Evolutionary conservation across 768 basidiomycete species (phyloP).

Genomic region (Agrocybe praecox): DNA sequence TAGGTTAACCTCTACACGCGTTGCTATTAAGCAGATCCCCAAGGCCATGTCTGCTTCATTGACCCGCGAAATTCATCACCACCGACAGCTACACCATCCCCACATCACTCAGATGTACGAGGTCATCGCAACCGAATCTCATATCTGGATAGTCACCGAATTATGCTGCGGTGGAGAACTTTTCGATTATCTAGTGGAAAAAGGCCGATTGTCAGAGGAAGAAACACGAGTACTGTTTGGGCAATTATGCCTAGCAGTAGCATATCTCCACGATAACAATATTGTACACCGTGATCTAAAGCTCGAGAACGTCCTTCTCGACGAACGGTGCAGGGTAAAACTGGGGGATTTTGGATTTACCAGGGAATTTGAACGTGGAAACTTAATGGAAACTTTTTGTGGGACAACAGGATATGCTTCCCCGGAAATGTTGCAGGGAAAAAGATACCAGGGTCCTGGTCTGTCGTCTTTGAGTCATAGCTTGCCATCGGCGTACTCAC

Average conservation of each 20-base stretch:
- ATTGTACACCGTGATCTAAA: constrained; percentile 98
- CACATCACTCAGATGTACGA: constrained; percentile 96
- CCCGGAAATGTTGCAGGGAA: constrained; percentile 88
- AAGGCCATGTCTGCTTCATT: constrained; percentile 90
- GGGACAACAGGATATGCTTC: constrained; percentile 94
- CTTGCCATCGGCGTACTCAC: constrained; percentile 12
- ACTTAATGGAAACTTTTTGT: constrained; percentile 89
- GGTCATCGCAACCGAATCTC: constrained; percentile 94
- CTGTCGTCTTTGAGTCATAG: constrained; percentile 23
- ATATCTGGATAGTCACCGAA: constrained; percentile 97
- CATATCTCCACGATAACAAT: constrained; percentile 88
- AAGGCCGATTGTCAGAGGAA: constrained; percentile 81
- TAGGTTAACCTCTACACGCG: constrained; percentile 86
- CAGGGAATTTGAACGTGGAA: constrained; percentile 80
- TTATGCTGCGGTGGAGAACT: constrained; percentile 96
- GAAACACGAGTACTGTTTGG: constrained; percentile 92
- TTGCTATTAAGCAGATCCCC: constrained; percentile 98
- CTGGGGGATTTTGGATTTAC: constrained; percentile 96
- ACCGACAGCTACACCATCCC: constrained; percentile 94
- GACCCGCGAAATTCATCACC: constrained; percentile 98
- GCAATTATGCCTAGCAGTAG: constrained; percentile 92
- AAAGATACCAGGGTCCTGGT: constrained; percentile 92
- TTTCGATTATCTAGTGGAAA: constrained; percentile 97
- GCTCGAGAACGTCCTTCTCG: constrained; percentile 91
- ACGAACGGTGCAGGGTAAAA: constrained; percentile 90